These are phyloP conservation scores for Endothia cerciana DNA, from an alignment of 2,329 filamentous ascomycete species.

Conservation along the genomic window DNA sequence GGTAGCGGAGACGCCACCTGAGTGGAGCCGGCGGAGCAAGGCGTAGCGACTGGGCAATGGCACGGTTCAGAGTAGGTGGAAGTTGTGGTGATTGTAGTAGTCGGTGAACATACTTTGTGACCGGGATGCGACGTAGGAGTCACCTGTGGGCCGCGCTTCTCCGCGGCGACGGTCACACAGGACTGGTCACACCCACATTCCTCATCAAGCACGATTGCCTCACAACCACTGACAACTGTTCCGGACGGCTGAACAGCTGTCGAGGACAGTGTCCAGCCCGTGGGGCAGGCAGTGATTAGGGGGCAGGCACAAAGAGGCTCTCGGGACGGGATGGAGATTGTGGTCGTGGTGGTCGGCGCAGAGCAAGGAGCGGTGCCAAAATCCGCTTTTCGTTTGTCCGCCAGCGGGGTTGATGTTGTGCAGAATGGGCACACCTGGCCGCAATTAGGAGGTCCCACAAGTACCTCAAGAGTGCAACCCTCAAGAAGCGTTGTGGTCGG, in stretches of 20 bases:
- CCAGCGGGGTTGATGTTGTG: not conserved
- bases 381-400: not conserved
- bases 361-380: not conserved
- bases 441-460: slow-evolving; percentile 7
- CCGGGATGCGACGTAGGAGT: not conserved
- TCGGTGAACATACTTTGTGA: slow-evolving; percentile 12
- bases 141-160: not conserved
- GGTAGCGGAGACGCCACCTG: not conserved
- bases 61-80: not conserved
- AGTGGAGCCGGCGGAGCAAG: slow-evolving; percentile 8
- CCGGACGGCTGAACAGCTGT: not conserved
- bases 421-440: slow-evolving; percentile 5
- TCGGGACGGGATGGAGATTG: not conserved
- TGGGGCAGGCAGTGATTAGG: slow-evolving; percentile 1
- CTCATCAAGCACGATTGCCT: not conserved
- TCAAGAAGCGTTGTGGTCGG: slow-evolving; percentile 12
- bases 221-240: not conserved
- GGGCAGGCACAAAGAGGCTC: slow-evolving; percentile 1
- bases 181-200: not conserved
- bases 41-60: not conserved
- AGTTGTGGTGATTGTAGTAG: not conserved
- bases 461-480: not conserved
- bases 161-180: not conserved
- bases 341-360: not conserved
- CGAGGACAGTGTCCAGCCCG: not conserved